These are phyloP conservation scores for Areca catechu DNA, from an alignment of 176 grass and related monocot species.

Conservation along the genomic window DNA sequence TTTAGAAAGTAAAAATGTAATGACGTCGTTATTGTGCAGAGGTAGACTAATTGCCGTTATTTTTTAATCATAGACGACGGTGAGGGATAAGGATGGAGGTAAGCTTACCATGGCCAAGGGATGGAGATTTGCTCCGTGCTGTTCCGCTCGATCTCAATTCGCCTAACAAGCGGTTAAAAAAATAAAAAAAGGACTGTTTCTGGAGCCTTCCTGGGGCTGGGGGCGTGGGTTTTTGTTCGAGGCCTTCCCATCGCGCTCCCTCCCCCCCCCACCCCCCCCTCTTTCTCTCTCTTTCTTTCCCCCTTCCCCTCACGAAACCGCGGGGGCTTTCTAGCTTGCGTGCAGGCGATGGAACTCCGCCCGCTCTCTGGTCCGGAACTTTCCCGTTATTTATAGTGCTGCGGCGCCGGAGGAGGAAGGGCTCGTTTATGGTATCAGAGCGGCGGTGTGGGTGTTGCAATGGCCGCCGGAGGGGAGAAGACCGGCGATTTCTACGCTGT, in stretches of 20 bases:
- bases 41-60: too few species aligned
- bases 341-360: neutral
- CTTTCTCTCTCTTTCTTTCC: constrained; percentile 1
- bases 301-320: neutral
- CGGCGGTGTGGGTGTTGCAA: constrained; percentile 16
- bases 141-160: neutral
- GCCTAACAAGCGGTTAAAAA: neutral
- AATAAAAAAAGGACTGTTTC: constrained; percentile 47
- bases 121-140: too few species aligned
- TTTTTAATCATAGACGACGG: too few species aligned
- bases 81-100: too few species aligned
- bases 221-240: constrained; percentile 10
- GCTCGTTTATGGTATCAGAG: neutral
- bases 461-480: constrained; percentile 38
- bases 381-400: neutral
- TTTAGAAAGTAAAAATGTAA: too few species aligned
- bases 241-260: neutral
- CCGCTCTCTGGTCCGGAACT: too few species aligned
- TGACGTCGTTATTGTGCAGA: too few species aligned
- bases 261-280: neutral
- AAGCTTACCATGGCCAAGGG: too few species aligned
- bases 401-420: neutral
- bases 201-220: constrained; percentile 51
- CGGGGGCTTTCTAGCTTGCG: neutral
- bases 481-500: constrained; percentile 66